These are phyloP conservation scores for Diaporthe sp. DNA, from an alignment of 2,329 filamentous ascomycete genomes.

Conservation along the genomic window DNA sequence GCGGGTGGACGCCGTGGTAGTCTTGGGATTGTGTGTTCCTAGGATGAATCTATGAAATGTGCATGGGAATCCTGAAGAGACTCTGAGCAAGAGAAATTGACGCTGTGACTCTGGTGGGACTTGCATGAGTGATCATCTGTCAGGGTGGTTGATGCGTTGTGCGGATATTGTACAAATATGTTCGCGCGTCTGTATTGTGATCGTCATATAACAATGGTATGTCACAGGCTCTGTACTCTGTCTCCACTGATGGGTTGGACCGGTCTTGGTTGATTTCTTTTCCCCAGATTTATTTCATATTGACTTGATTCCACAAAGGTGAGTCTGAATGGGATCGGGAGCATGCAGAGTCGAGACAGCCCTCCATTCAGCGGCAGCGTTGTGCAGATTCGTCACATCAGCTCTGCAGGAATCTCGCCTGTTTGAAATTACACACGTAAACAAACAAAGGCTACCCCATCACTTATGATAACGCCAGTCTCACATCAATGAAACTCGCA, in stretches of 20 bases:
- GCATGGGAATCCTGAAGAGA: neutral
- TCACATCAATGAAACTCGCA: neutral
- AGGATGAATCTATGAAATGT: neutral
- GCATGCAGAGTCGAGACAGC: neutral
- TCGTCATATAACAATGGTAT: no score
- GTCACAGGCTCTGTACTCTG: neutral
- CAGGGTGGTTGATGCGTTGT: neutral
- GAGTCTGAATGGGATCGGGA: no score
- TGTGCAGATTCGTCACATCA: no score
- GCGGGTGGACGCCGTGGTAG: no score
- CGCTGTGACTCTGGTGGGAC: neutral
- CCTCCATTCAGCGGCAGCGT: neutral
- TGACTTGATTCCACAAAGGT: neutral
- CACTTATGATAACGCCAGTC: neutral
- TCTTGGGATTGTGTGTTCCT: neutral
- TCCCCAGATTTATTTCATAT: no score
- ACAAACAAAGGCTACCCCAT: neutral
- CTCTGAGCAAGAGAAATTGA: neutral
- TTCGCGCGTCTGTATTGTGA: neutral
- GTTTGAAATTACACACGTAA: no score
- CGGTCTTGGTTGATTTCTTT: neutral
- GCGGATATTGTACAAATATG: neutral
- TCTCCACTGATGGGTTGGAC: neutral
- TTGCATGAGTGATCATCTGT: neutral
- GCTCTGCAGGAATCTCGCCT: no score